Evolutionary conservation across 306 rosid genomes (phyloP).

Genomic region (Pyrus communis): DNA sequence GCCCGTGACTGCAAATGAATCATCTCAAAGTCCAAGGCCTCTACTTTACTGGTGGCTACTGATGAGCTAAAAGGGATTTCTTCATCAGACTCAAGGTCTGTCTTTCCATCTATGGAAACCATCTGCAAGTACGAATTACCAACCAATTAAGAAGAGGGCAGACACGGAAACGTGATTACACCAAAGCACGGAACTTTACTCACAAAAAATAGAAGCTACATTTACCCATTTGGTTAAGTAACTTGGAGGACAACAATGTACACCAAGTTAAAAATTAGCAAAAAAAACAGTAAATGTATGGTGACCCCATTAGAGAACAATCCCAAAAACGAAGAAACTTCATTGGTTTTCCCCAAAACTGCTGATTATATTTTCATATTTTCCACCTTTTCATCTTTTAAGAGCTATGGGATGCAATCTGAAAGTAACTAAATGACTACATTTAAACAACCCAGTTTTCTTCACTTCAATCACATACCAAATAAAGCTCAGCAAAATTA

Average conservation of each 20-base stretch:
- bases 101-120: constrained; percentile 38
- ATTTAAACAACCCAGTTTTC: background rate
- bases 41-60: constrained; percentile 25
- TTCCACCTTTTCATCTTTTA: background rate
- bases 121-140: constrained; percentile 27
- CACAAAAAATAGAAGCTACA: background rate
- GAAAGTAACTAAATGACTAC: background rate
- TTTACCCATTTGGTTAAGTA: background rate
- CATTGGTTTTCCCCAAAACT: background rate
- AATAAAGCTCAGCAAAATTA: background rate
- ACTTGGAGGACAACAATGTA: background rate
- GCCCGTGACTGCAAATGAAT: constrained; percentile 15
- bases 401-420: background rate
- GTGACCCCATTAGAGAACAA: background rate
- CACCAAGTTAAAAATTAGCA: background rate
- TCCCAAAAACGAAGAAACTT: background rate
- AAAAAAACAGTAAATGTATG: background rate
- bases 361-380: background rate
- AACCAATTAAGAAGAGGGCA: background rate
- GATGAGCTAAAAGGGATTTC: constrained; percentile 44
- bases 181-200: background rate
- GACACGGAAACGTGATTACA: background rate
- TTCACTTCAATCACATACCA: background rate
- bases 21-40: constrained; percentile 45
- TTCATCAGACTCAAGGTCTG: constrained; percentile 47